Evolutionary conservation across 495 filamentous ascomycete species (phyloP), one percentile per base, ranked within the genome.

Genomic region (Aeminium ludgeri): DNA sequence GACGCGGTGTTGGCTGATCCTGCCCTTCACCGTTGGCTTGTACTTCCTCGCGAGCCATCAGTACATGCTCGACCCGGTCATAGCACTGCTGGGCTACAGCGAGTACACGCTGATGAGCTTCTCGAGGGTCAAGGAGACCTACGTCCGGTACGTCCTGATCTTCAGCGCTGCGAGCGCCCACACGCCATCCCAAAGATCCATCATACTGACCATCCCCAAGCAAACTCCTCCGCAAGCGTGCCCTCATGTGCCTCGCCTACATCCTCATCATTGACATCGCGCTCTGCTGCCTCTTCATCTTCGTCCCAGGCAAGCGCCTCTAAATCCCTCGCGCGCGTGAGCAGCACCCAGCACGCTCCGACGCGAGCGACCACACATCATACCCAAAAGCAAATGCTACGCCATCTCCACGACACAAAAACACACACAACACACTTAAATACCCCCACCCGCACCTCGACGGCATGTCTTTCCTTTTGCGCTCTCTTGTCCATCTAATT

Each of bases 81-180:
- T 95, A 59, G 89, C 83, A 2, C 69, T 96, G n/a, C 48, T 80
- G 15, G 87, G 86, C 23, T 75, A 74, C 53, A 95, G 85, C 63
- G 89, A 97, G 61, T 94, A 94, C 61, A 93, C 85, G 0, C 85
- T 92, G 36, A 80, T 93, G 70, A 76, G 74, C 51, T 95, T 87
- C 67, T 74, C 76, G 11, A 72, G 74, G 2, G 80, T 97, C 38
- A 72, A 76, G 33, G 89, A 97, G 56, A 81, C 84, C 0, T 97
- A 86, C 51, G 80, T 96, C 23, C 77, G 82, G 28, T 50, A 33
- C 29, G 44, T 40, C 10, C 6, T 3, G 1, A n/a, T 13, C 15
- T 3, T 18, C 6, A 2, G 2, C 12, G 17, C 28, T 3, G 8
- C 31, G 5, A 10, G 15, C 12, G 5, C 20, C 10, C 8, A n/a